A percentile compares a stretch with the other conserved stretches of the same genome.
These are phyloP conservation scores for Gautieria morchelliformis DNA, from an alignment of 768 basidiomycete genomes.

Conservation along the genomic window DNA sequence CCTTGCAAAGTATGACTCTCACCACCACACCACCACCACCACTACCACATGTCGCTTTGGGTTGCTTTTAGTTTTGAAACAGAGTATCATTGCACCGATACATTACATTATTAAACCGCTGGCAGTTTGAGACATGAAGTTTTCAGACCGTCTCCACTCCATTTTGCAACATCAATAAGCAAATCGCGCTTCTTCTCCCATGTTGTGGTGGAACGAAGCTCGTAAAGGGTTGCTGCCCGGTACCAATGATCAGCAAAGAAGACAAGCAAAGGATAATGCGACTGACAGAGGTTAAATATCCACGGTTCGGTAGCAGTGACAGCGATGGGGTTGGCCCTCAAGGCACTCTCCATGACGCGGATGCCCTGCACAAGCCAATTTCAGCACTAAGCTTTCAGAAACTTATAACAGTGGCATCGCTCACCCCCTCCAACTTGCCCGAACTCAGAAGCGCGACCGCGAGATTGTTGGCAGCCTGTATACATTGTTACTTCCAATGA, in stretches of 20 bases:
- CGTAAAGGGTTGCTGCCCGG: conserved; percentile 65
- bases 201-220: conserved; percentile 63
- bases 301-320: conserved; percentile 75
- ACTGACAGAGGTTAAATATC: conserved; percentile 75
- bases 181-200: conserved; percentile 69
- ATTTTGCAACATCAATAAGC: conserved; percentile 68
- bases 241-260: neutral
- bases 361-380: conserved; percentile 41
- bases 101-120: neutral
- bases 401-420: neutral
- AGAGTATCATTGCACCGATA: neutral
- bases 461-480: conserved; percentile 66
- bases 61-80: neutral
- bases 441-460: conserved; percentile 62
- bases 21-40: too few relatives aligned
- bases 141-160: conserved; percentile 78
- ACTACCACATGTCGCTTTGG: neutral
- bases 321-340: conserved; percentile 56
- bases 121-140: conserved; percentile 56
- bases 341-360: conserved; percentile 51
- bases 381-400: neutral
- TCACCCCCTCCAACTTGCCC: conserved; percentile 63
- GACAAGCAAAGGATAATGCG: neutral
- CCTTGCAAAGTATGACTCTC: conserved; percentile 3
- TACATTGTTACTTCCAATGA: neutral